Percentiles rank a stretch among this genome's conserved stretches.
phyloP scores from a whole-genome alignment of 768 basidiomycete species.

The Boletus subcaerulescens region DNA sequence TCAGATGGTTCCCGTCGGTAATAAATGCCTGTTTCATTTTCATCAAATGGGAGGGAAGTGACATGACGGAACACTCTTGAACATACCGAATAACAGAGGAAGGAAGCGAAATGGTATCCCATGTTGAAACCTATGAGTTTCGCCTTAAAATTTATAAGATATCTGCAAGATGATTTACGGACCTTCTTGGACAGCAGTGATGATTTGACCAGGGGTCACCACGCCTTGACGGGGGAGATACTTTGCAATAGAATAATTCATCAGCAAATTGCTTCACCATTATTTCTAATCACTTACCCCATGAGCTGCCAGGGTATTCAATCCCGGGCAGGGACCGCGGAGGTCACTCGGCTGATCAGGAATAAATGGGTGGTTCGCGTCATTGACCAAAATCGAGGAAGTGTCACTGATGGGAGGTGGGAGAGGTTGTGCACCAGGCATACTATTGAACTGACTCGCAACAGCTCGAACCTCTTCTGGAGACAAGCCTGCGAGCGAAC shows the following conservation, averaged over 20 bases:
- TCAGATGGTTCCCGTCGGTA: slow-evolving; percentile 26
- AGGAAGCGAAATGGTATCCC: slow-evolving; percentile 14
- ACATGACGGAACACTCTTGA: no score
- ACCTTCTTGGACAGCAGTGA: slow-evolving; percentile 22
- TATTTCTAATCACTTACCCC: slow-evolving; percentile 10
- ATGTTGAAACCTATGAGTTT: slow-evolving; percentile 19
- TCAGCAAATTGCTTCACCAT: neutral
- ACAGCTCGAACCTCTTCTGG: slow-evolving; percentile 11
- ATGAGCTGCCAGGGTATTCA: slow-evolving; percentile 22
- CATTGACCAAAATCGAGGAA: slow-evolving; percentile 10
- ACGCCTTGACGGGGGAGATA: slow-evolving; percentile 17
- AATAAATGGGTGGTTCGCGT: slow-evolving; percentile 8
- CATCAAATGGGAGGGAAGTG: neutral
- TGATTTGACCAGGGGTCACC: slow-evolving; percentile 18
- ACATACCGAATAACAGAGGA: slow-evolving; percentile 18
- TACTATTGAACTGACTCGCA: slow-evolving; percentile 5
- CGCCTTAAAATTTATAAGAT: neutral
- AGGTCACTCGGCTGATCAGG: slow-evolving; percentile 10
- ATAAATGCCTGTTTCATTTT: slow-evolving; percentile 4
- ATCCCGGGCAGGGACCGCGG: slow-evolving; percentile 20
- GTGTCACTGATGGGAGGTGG: slow-evolving; percentile 16
- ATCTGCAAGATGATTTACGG: neutral
- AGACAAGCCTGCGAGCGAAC: slow-evolving; percentile 18
- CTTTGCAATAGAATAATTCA: neutral
- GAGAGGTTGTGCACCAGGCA: slow-evolving; percentile 16